These are phyloP conservation scores for Globisporangium emineosum DNA, from an alignment of 352 stramenopile genomes.

Conservation along the genomic window DNA sequence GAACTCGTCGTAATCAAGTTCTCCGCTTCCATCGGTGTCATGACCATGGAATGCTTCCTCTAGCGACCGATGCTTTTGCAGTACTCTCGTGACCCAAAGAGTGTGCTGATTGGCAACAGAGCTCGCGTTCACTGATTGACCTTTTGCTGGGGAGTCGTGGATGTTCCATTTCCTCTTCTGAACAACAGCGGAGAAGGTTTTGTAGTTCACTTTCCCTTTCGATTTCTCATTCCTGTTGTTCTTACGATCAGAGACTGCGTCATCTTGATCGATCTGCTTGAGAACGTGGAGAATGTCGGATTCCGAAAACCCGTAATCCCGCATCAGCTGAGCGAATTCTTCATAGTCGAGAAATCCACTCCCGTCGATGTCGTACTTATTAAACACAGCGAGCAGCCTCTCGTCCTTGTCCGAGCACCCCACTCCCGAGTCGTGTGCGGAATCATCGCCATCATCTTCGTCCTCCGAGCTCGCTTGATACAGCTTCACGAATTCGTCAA, in stretches of 20 bases:
- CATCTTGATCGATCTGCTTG: conserved; percentile 28
- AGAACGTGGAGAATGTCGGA: conserved; percentile 25
- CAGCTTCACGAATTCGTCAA: conserved; percentile 39
- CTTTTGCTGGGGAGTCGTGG: background rate
- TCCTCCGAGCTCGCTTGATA: background rate
- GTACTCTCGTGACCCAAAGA: conserved; percentile 26
- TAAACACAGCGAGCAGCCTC: conserved; percentile 27
- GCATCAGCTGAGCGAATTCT: conserved; percentile 33
- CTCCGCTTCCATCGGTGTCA: conserved; percentile 36
- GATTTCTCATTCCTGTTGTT: background rate
- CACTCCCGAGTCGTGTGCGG: background rate
- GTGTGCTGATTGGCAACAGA: conserved; percentile 1
- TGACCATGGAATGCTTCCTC: conserved; percentile 34
- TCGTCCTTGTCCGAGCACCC: conserved; percentile 7
- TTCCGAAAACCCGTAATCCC: conserved; percentile 32
- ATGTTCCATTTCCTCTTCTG: conserved; percentile 23
- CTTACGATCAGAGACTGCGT: background rate
- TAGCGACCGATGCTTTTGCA: conserved; percentile 34
- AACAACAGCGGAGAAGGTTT: conserved; percentile 23
- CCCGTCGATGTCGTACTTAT: conserved; percentile 36
- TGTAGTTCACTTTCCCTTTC: conserved; percentile 20
- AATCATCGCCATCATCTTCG: background rate
- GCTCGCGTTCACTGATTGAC: background rate
- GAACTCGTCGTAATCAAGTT: conserved; percentile 52
- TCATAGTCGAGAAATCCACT: conserved; percentile 29